Conservation (phyloP, 2,329 filamentous ascomycete species). For the Talaromyces rugulosus region DNA sequence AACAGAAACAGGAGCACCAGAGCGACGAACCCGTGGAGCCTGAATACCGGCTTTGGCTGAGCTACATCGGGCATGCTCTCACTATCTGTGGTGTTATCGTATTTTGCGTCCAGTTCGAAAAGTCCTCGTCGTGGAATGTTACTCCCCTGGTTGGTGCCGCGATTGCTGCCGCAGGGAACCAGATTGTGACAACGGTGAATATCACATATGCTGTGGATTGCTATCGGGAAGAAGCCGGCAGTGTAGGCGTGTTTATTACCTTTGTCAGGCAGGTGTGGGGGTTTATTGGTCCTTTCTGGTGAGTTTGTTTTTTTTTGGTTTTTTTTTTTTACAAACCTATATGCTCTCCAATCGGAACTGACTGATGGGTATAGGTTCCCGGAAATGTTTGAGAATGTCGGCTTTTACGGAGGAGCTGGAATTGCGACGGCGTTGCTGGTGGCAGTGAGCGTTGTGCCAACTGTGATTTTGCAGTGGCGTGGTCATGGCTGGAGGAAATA, state of each 20-base stretch:
- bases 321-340: background rate
- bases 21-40: constrained; percentile 38
- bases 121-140: constrained; percentile 48
- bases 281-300: constrained; percentile 43
- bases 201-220: constrained; percentile 60
- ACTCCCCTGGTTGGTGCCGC: constrained; percentile 54
- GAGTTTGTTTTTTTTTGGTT: background rate
- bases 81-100: constrained; percentile 51
- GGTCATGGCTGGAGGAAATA: background rate
- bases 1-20: constrained; percentile 12
- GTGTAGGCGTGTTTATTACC: constrained; percentile 58
- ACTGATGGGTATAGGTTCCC: background rate
- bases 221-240: constrained; percentile 49
- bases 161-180: constrained; percentile 53
- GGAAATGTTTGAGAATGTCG: background rate
- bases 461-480: background rate
- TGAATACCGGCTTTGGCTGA: constrained; percentile 56
- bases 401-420: background rate
- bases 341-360: too few species aligned
- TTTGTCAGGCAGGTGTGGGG: constrained; percentile 54
- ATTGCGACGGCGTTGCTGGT: background rate
- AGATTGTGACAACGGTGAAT: constrained; percentile 58
- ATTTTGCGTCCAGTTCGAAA: constrained; percentile 48
- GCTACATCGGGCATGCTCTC: constrained; percentile 50
- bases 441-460: background rate